phyloP scores from a whole-genome alignment of 2,329 filamentous ascomycete species.

The Torrubiellomyces zombiae region DNA sequence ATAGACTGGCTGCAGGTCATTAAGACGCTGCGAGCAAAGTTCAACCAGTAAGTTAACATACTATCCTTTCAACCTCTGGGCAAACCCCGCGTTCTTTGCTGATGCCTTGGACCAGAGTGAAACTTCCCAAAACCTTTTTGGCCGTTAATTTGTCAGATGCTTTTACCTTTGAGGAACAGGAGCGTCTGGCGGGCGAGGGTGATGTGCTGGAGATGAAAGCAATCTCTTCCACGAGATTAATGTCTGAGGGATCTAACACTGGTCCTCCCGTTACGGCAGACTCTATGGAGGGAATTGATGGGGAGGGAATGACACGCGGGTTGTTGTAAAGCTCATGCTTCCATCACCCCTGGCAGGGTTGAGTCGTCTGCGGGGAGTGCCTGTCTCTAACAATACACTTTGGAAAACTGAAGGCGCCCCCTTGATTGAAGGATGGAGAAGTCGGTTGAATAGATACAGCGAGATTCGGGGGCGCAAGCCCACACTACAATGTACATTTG shows the following conservation, averaged over 20 bases:
- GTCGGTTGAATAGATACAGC: too few relatives aligned
- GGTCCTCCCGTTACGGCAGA: too few relatives aligned
- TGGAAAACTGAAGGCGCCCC: too few relatives aligned
- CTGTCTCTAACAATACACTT: slow-evolving; percentile 1
- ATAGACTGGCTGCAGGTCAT: slow-evolving; percentile 95
- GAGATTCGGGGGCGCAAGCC: too few relatives aligned
- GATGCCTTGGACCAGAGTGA: slow-evolving; percentile 30
- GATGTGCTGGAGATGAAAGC: slow-evolving; percentile 32
- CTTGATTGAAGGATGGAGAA: too few relatives aligned
- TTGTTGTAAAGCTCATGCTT: too few relatives aligned
- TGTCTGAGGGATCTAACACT: slow-evolving; percentile 8
- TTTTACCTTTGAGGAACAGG: slow-evolving; percentile 40
- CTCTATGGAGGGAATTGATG: too few relatives aligned
- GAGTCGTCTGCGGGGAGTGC: not conserved
- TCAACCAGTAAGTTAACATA: slow-evolving; percentile 57
- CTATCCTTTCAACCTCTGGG: slow-evolving; percentile 4
- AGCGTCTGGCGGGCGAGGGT: slow-evolving; percentile 30
- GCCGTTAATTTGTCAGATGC: slow-evolving; percentile 48
- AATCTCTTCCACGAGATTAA: slow-evolving; percentile 13
- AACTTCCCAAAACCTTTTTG: slow-evolving; percentile 48
- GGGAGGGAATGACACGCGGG: too few relatives aligned
- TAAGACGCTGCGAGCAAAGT: slow-evolving; percentile 84
- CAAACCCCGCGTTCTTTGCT: slow-evolving; percentile 6
- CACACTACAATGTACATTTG: too few relatives aligned
- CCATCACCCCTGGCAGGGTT: too few relatives aligned